Evolutionary conservation across 345 rosid genomes (phyloP).

Genomic region (Pugionium dolabratum): DNA sequence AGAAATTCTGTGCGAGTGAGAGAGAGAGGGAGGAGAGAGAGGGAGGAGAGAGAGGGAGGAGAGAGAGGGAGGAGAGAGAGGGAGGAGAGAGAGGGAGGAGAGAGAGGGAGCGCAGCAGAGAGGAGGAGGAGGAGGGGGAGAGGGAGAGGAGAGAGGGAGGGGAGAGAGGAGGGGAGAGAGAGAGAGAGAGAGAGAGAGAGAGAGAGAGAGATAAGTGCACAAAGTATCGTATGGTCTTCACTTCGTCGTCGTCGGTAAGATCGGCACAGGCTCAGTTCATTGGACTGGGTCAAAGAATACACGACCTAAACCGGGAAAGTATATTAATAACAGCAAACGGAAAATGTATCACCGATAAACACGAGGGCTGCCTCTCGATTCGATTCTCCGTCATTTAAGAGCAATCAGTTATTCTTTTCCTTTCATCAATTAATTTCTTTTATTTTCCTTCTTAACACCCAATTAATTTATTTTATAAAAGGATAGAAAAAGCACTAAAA

Average conservation of each 20-base stretch:
- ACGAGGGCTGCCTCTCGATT: slow-evolving; percentile 9
- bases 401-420: neutral
- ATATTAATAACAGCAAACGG: neutral
- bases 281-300: slow-evolving; percentile 7
- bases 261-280: too few species aligned
- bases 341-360: slow-evolving; percentile 23
- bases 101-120: too few species aligned
- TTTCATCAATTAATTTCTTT: neutral
- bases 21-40: neutral
- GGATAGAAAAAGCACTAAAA: too few species aligned
- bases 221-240: slow-evolving; percentile 6
- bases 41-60: too few species aligned
- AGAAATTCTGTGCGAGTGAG: slow-evolving; percentile 7
- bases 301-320: slow-evolving; percentile 21
- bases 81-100: too few species aligned
- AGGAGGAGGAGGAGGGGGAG: too few species aligned
- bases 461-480: too few species aligned
- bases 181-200: neutral
- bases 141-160: too few species aligned
- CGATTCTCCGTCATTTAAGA: slow-evolving; percentile 9
- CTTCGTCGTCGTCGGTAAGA: slow-evolving; percentile 27
- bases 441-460: too few species aligned
- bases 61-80: too few species aligned
- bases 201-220: slow-evolving; percentile 4
- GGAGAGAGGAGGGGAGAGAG: too few species aligned